A percentile compares a stretch with the other conserved stretches of the same genome.
Conservation (phyloP, 495 filamentous ascomycete genomes). For the Penicillium malachiteum region DNA sequence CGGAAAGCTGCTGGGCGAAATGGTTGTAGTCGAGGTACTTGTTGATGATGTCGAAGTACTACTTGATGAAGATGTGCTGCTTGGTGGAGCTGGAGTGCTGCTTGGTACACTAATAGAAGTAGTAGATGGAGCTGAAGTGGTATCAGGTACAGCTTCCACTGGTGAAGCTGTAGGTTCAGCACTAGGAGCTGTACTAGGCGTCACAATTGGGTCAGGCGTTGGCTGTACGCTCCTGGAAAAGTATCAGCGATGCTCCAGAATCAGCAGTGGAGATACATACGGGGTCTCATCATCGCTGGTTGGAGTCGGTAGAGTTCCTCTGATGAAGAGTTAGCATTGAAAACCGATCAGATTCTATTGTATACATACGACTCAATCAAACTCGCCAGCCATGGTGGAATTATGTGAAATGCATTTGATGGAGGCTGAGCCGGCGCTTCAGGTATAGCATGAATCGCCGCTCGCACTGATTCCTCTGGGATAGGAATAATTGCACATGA, state of each 20-base stretch:
- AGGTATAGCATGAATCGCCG: not conserved
- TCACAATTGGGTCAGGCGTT: not conserved
- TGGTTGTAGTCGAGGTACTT: not conserved
- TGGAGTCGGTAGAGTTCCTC: not conserved
- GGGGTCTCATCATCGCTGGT: not conserved
- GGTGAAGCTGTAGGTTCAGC: not conserved
- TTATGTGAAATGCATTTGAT: not conserved
- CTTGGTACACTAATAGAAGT: not conserved
- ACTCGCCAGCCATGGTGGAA: constrained; percentile 3
- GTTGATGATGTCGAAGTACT: not conserved
- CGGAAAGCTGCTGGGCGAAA: not conserved
- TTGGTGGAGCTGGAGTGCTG: not conserved
- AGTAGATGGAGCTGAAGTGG: not conserved
- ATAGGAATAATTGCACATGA: constrained; percentile 17
- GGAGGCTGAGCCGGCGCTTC: not conserved
- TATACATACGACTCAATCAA: not conserved
- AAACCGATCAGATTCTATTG: not conserved
- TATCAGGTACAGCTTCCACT: not conserved
- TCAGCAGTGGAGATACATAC: not conserved
- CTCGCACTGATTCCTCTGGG: not conserved
- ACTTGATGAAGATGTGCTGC: not conserved
- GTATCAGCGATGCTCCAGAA: not conserved
- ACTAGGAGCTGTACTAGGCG: not conserved
- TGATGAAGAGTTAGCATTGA: not conserved
- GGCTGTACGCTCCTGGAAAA: not conserved